Base-by-base conservation (phyloP, 2,329 filamentous ascomycete genomes). In the Pseudogymnoascus sp. region DNA sequence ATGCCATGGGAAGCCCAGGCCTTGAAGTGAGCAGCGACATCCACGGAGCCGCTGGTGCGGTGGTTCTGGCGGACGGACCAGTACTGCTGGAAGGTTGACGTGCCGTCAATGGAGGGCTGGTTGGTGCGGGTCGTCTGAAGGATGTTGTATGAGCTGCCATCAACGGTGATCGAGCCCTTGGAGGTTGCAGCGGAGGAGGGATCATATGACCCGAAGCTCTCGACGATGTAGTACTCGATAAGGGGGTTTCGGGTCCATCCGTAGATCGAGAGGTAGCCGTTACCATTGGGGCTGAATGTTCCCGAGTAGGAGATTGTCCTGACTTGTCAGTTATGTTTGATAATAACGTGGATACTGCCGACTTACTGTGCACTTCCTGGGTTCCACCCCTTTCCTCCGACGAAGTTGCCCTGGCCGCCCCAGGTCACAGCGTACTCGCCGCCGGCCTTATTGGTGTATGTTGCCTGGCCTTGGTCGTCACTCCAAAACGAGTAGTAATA, bases 161-260 rank as follows among this genome's bases (percentile, higher is more conserved):
- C 81, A 18, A 71, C 72, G 16, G 73, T 77, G 64, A 84, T 76
- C 61, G 76, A 76, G 25, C 81, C 81, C 68, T 79, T 79, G 63
- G 73, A 72, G 1, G 73, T 76, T 64, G 75, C 75, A 16, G 74
- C 79, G 65, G 77, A 75, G 61, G 74, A 74, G 1, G 79, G 79
- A 47, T 79, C 75, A 66, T 82, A 78, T 39, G 75, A 75, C 59
- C 77, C 79, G 66, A 77, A 79, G n/a, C 74, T 70, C 62, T 84
- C 81, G 64, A 83, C 74, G 63, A 83, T 78, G 72, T 83, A 83
- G 72, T 82, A 83, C 66, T 83, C 81, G 68, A 82, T 73, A n/a
- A 81, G 70, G 0, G 79, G 79, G 68, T 74, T 75, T 20, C 69
- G 72, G 2, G 78, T 79, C 79, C 81, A 84, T 57, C 81, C 81